Percentiles rank a stretch among this genome's conserved stretches.
Conservation (phyloP, 2,329 filamentous ascomycete genomes). For the Simplicillium sp. region DNA sequence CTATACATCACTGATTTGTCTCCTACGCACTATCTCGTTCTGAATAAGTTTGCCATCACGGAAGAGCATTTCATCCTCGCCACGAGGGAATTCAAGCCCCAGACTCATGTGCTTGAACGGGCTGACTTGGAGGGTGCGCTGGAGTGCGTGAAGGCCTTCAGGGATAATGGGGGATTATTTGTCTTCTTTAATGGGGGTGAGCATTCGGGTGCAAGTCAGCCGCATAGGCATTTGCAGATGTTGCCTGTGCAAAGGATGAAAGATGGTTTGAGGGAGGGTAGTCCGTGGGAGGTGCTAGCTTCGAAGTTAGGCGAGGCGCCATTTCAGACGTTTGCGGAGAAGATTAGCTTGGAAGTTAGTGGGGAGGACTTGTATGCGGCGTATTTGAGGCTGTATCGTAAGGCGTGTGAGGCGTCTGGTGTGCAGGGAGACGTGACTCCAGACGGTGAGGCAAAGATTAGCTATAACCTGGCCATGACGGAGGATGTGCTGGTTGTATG, state of each 20-base stretch:
- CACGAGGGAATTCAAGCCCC: conserved; percentile 52
- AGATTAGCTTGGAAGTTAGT: conserved; percentile 22
- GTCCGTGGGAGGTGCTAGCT: conserved; percentile 39
- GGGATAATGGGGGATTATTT: conserved; percentile 34
- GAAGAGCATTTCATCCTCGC: conserved; percentile 63
- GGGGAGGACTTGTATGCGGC: conserved; percentile 24
- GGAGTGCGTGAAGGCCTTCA: conserved; percentile 51
- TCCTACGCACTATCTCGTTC: conserved; percentile 51
- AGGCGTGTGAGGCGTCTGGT: conserved; percentile 26
- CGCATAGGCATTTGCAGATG: conserved; percentile 65
- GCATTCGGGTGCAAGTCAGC: conserved; percentile 61
- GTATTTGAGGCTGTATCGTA: conserved; percentile 39
- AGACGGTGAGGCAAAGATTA: conserved; percentile 39
- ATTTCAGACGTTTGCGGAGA: conserved; percentile 34
- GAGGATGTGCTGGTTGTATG: conserved; percentile 40
- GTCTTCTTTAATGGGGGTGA: conserved; percentile 63
- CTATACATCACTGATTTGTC: conserved; percentile 43
- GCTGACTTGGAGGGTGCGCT: conserved; percentile 53
- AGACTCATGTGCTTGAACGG: conserved; percentile 52
- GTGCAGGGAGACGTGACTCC: conserved; percentile 12
- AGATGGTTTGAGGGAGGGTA: conserved; percentile 30
- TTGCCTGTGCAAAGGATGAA: conserved; percentile 56
- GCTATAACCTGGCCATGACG: conserved; percentile 57
- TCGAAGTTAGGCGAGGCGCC: conserved; percentile 29
- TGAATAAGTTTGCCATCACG: conserved; percentile 70